Conservation (phyloP, 2,329 filamentous ascomycete genomes). For the Lojkania enalia region DNA sequence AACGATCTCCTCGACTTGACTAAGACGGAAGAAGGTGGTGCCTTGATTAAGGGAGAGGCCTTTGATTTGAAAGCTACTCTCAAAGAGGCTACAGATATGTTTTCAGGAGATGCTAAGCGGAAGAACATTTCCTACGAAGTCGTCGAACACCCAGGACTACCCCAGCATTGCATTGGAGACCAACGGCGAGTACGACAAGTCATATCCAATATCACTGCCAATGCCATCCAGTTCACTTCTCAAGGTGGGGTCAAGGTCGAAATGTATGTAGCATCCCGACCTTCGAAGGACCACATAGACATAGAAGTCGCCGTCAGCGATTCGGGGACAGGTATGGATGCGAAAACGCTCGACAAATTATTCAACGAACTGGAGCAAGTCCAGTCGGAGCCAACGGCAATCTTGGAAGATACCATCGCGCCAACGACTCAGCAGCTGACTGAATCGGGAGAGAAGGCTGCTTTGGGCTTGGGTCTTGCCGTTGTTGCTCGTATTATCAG, state of each 20-base stretch:
- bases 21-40: constrained; percentile 80
- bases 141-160: constrained; percentile 68
- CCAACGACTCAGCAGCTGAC: constrained; percentile 37
- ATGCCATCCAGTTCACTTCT: constrained; percentile 78
- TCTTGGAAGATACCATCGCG: constrained; percentile 37
- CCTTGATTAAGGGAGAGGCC: constrained; percentile 76
- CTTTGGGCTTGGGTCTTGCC: constrained; percentile 80
- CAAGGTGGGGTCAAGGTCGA: constrained; percentile 72
- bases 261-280: constrained; percentile 58
- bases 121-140: constrained; percentile 75
- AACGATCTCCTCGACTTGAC: constrained; percentile 89
- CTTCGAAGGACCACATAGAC: constrained; percentile 56
- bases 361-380: constrained; percentile 71
- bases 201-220: constrained; percentile 80
- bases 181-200: constrained; percentile 79
- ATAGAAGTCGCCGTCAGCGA: constrained; percentile 78
- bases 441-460: constrained; percentile 47
- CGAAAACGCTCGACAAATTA: constrained; percentile 60
- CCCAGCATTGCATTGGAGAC: constrained; percentile 74
- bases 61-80: constrained; percentile 75
- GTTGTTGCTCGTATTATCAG: constrained; percentile 82
- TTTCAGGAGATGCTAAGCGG: constrained; percentile 71
- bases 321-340: constrained; percentile 68
- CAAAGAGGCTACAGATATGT: constrained; percentile 75
- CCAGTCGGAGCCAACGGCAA: constrained; percentile 31